These are phyloP conservation scores for Arctium lappa DNA, from an alignment of 129 eudicot genomes.

Conservation along the genomic window DNA sequence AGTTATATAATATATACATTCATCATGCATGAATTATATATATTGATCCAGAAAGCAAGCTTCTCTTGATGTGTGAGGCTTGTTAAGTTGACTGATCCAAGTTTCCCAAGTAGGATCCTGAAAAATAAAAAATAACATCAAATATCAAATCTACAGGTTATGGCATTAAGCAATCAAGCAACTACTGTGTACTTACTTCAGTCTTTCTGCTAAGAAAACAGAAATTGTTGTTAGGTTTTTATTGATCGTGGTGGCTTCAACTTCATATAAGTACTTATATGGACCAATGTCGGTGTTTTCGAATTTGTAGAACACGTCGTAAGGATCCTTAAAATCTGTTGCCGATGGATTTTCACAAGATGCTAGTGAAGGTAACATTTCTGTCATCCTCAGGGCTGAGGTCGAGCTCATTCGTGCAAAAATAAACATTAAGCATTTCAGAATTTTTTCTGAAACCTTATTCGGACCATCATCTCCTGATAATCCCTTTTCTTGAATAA, in stretches of 20 bases:
- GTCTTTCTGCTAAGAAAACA: slow-evolving; percentile 49
- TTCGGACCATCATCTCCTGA: slow-evolving; percentile 53
- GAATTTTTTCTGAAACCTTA: slow-evolving; percentile 55
- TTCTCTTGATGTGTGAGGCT: slow-evolving; percentile 74
- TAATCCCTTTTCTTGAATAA: slow-evolving; percentile 32
- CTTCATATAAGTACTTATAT: slow-evolving; percentile 51
- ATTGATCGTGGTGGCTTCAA: slow-evolving; percentile 58
- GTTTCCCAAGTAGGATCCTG: slow-evolving; percentile 61
- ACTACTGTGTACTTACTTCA: slow-evolving; percentile 47
- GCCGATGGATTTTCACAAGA: slow-evolving; percentile 34
- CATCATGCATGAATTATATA: slow-evolving; percentile 94
- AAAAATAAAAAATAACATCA: slow-evolving; percentile 14
- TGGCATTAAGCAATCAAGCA: neutral
- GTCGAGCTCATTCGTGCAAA: slow-evolving; percentile 63
- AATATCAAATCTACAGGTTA: neutral
- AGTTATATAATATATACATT: slow-evolving; percentile 47
- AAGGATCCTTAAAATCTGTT: slow-evolving; percentile 72
- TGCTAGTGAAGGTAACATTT: slow-evolving; percentile 45
- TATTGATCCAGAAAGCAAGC: slow-evolving; percentile 94
- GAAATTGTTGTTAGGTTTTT: slow-evolving; percentile 46
- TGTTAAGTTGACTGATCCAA: slow-evolving; percentile 50
- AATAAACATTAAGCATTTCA: slow-evolving; percentile 66
- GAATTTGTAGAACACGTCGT: slow-evolving; percentile 52
- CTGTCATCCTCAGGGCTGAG: slow-evolving; percentile 33
- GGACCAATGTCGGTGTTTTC: slow-evolving; percentile 71